Evolutionary conservation across 2,329 filamentous ascomycete species (phyloP), one percentile per base, ranked within the genome.

Genomic region (Pseudonectria buxi): DNA sequence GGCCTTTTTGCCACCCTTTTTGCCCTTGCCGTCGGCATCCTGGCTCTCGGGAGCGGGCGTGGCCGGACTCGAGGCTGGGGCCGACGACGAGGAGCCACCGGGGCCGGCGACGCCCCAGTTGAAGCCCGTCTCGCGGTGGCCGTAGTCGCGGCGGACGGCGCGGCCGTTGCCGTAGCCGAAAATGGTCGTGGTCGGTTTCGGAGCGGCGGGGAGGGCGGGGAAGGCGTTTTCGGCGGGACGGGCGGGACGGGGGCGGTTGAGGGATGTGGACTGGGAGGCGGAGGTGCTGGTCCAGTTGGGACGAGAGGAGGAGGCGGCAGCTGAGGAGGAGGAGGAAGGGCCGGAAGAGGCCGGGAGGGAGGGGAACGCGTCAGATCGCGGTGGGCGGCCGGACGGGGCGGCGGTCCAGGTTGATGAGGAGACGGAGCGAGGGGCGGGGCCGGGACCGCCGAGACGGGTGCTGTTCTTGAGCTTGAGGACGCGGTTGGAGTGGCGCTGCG

Each of bases 201-300:
- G 74, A 2, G 87, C 88, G 0, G 79, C 71, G 0, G 89, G 89
- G 1, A 95, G 71, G 2, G 87, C 81, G 0, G 89, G 90, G 61
- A 95, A 95, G 0, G 80, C 78, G 43, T 89, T 82, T 29, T 64
- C 62, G 30, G 57, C 61, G 16, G 51, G 41, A 24, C 46, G 49
- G 24, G 40, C 31, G 12, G 36, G 51, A 16, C 37, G 44, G 24
- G 25, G 39, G n/a, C 37, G 46, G 36, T 44, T 44, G 35, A 40
- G 30, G 35, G 43, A 30, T 13, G 51, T 40, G 9, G 50, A 42
- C 24, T 47, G 65, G 52, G 60, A 53, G 2, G 46, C 18, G 16
- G 52, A 13, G 41, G 34, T n/a, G 40, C 36, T 15, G 39, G 33
- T 46, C 58, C 59, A 62, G 9, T 57, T 56, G 4, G 61, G 51